Evolutionary conservation across 371 early-diverging fungal genomes (phyloP).

Genomic region (Saksenaea vasiformis): DNA sequence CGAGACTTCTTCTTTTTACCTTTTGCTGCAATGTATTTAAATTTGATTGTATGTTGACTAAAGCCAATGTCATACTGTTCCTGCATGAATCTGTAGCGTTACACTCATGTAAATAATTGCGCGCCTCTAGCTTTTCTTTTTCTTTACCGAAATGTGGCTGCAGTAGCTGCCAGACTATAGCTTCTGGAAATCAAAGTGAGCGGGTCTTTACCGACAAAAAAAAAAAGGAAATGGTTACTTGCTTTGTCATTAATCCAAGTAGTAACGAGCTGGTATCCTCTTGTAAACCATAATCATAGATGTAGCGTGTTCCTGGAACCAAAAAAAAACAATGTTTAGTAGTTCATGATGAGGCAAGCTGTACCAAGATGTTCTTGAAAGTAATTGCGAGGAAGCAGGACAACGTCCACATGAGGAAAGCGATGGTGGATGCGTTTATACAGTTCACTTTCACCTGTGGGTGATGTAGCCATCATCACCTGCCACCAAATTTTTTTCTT

Average conservation of each 20-base stretch:
- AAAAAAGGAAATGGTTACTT: constrained; percentile 5
- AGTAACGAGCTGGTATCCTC: constrained; percentile 42
- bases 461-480: constrained; percentile 26
- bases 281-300: constrained; percentile 49
- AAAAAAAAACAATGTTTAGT: background rate
- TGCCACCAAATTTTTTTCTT: background rate
- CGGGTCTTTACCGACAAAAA: background rate
- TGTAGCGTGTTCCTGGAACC: constrained; percentile 43
- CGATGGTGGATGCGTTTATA: constrained; percentile 47
- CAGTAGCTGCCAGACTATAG: constrained; percentile 57
- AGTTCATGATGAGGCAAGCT: background rate
- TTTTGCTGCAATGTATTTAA: constrained; percentile 62
- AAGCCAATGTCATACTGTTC: constrained; percentile 53
- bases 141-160: constrained; percentile 53
- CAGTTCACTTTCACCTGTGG: constrained; percentile 48
- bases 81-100: constrained; percentile 54
- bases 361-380: constrained; percentile 66
- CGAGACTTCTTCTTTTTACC: constrained; percentile 24
- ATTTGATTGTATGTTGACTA: constrained; percentile 59
- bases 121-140: too few species aligned
- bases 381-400: constrained; percentile 51
- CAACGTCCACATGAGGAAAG: constrained; percentile 45
- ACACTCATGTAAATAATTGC: background rate
- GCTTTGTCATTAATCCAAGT: constrained; percentile 50
- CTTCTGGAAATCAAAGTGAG: constrained; percentile 33